Base-by-base conservation (phyloP, 2,329 filamentous ascomycete genomes). In the Xylariaceae sp. region DNA sequence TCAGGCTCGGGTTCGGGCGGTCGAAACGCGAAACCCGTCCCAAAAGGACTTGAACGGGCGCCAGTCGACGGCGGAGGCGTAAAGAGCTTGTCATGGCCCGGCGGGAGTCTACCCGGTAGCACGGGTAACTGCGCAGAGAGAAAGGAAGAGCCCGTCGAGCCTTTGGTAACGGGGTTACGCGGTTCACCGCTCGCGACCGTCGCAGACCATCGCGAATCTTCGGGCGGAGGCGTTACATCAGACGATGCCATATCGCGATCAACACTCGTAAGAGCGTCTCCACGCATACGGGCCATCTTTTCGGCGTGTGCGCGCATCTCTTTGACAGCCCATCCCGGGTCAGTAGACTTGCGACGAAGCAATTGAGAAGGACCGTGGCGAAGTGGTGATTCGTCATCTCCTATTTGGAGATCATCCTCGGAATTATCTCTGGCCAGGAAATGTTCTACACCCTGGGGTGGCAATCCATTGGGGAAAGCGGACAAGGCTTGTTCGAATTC, bases 231-330 rank as follows among this genome's bases (percentile, higher is more conserved):
- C 59, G 61, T 56, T 61, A 65, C 69, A 57, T 71, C 74, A 13
- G 59, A 56, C 60, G 61, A 41, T 49, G 55, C 65, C 30, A 65
- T 58, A 45, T 65, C 71, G 67, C 71, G 73, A 61, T 72, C 68
- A 56, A 71, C 55, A 48, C 69, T 72, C 59, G 68, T 66, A 18
- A 71, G 37, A 37, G 50, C 75, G 59, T 75, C 72, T 67, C 76
- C 73, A 59, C 75, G 75, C 48, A 79, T 78, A 65, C 80, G 75
- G 62, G 85, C 80, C 53, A 86, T 73, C 66, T 86, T 79, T 66
- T 90, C 84, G 55, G 86, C 88, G 73, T 93, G 88, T 66, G 87
- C 82, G 66, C 90, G 88, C 88, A 94, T 89, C 67, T 91, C 87
- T 67, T 87, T 83, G 69, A 94, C 80, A 70, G 91, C 90, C 86